phyloP scores from a whole-genome alignment of 169 alveolate genomes.

The Plasmodium inui region DNA sequence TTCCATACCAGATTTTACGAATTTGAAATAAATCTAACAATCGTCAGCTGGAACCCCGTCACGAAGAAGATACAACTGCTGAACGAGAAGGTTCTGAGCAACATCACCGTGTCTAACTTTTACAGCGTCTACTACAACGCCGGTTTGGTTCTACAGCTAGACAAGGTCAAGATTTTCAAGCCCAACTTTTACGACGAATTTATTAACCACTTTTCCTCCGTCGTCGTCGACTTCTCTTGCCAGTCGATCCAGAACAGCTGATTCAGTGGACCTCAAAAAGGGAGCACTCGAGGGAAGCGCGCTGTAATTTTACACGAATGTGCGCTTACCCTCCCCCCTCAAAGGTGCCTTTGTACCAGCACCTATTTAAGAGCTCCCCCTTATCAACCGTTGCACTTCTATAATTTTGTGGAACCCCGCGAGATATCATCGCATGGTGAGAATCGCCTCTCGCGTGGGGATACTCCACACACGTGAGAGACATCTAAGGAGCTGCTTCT shows the following conservation, averaged over 20 bases:
- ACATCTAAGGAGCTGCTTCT: background rate
- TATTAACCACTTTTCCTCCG: conserved; percentile 43
- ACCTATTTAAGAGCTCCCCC: background rate
- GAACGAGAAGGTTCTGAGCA: conserved; percentile 11
- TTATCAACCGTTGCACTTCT: background rate
- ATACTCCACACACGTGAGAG: background rate
- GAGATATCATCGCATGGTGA: background rate
- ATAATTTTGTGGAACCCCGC: background rate
- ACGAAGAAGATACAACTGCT: conserved; percentile 18
- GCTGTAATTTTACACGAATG: background rate
- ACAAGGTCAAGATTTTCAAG: conserved; percentile 9
- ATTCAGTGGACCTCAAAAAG: background rate
- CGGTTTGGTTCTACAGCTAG: conserved; percentile 26
- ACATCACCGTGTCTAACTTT: conserved; percentile 55
- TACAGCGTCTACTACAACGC: conserved; percentile 46
- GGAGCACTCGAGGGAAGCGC: background rate
- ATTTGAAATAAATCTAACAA: conserved; percentile 36
- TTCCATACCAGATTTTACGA: conserved; percentile 9
- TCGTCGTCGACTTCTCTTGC: conserved; percentile 48
- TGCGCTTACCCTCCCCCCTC: background rate
- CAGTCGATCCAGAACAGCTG: background rate
- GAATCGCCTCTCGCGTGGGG: background rate
- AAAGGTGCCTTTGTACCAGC: background rate
- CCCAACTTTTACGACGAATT: conserved; percentile 26
- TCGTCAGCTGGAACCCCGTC: conserved; percentile 8